These are phyloP conservation scores for Cronartium ribicola DNA, from an alignment of 1,284 basidiomycete genomes.

Conservation along the genomic window DNA sequence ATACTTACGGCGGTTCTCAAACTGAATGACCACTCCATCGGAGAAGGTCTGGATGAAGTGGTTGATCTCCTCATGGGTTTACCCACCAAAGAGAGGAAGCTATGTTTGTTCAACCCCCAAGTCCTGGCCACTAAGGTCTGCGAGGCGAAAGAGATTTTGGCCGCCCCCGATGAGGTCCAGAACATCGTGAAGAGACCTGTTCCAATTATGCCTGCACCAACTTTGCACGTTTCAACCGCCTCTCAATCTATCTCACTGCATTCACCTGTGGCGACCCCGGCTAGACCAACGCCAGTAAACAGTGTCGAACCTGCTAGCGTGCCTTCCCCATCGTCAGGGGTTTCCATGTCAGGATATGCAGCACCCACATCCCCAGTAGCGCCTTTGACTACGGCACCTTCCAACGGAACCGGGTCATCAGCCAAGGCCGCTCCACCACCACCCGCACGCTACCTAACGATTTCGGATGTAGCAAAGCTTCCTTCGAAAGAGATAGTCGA, in stretches of 20 bases:
- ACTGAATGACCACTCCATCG: constrained; percentile 53
- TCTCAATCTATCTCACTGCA: background rate
- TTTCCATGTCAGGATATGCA: background rate
- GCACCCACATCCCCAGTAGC: background rate
- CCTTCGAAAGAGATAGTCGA: constrained; percentile 13
- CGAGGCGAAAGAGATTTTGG: constrained; percentile 69
- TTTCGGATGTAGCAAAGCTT: background rate
- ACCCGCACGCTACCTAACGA: constrained; percentile 4
- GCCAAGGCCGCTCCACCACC: background rate
- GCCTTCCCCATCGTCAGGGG: background rate
- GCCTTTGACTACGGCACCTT: constrained; percentile 4
- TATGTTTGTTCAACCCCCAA: constrained; percentile 82
- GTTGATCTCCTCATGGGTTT: constrained; percentile 75
- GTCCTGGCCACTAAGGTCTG: constrained; percentile 70
- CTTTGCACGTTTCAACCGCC: background rate
- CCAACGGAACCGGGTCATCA: background rate
- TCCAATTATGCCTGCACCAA: background rate
- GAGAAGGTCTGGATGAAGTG: constrained; percentile 59
- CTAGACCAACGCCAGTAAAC: background rate
- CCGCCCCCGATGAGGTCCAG: constrained; percentile 60
- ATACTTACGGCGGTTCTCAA: constrained; percentile 65
- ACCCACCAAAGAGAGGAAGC: constrained; percentile 76
- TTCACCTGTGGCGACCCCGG: background rate
- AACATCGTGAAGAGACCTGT: constrained; percentile 53
- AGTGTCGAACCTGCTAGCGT: background rate